These are phyloP conservation scores for Rickenella mellea DNA, from an alignment of 768 basidiomycete genomes.

Conservation along the genomic window DNA sequence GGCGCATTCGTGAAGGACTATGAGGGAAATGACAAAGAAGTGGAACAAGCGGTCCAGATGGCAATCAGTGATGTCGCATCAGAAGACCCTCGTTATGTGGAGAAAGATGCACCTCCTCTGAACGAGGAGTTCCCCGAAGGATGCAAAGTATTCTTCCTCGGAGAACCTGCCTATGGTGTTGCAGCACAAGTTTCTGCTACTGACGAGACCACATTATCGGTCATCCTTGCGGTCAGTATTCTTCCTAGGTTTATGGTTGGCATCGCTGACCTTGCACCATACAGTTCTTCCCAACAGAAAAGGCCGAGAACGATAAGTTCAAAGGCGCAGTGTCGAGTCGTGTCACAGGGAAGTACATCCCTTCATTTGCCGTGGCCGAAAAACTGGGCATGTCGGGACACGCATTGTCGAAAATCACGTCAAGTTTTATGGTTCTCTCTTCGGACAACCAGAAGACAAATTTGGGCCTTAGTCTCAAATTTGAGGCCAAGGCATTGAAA, in stretches of 20 bases:
- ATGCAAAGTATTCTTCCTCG: conserved; percentile 91
- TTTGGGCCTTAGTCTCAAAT: conserved; percentile 90
- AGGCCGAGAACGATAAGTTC: conserved; percentile 70
- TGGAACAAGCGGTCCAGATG: conserved; percentile 83
- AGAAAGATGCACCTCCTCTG: conserved; percentile 73
- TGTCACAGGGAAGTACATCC: conserved; percentile 52
- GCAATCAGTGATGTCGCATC: conserved; percentile 68
- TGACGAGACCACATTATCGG: conserved; percentile 59
- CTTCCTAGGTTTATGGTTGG: not conserved
- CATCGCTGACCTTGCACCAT: not conserved
- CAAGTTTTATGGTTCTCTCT: conserved; percentile 83
- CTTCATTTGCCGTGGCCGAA: conserved; percentile 71
- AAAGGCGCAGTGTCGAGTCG: conserved; percentile 49
- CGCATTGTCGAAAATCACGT: conserved; percentile 83
- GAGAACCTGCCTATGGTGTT: conserved; percentile 90
- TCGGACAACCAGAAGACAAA: conserved; percentile 76
- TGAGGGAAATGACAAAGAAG: conserved; percentile 72
- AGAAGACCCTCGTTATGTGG: conserved; percentile 83
- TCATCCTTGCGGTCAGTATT: conserved; percentile 71
- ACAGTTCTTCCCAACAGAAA: conserved; percentile 85
- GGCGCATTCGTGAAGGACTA: conserved; percentile 96
- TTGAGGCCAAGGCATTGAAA: conserved; percentile 88
- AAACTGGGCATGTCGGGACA: conserved; percentile 66
- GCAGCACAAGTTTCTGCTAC: conserved; percentile 83
- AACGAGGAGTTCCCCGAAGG: conserved; percentile 85